Evolutionary conservation across 1,284 basidiomycete species (phyloP).

Genomic region (Marasmius sp.): DNA sequence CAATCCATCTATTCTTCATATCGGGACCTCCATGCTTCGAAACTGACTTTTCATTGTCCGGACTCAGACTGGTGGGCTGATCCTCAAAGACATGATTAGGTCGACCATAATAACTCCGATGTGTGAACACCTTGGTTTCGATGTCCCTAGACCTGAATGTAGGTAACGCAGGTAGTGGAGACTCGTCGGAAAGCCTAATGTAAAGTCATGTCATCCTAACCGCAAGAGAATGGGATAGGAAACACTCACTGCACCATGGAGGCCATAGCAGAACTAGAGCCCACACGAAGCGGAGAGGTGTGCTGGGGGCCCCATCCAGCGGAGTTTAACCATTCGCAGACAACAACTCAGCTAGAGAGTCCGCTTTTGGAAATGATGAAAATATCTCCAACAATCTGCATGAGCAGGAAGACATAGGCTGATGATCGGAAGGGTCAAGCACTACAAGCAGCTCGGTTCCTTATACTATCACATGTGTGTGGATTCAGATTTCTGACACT

Average conservation of each 20-base stretch:
- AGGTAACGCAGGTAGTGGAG: conserved; percentile 51
- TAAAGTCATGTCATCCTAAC: neutral
- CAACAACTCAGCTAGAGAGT: conserved; percentile 4
- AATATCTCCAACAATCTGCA: neutral
- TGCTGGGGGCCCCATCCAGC: neutral
- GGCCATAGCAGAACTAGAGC: neutral
- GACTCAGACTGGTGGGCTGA: conserved; percentile 61
- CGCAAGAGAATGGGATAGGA: neutral
- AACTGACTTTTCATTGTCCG: conserved; percentile 74
- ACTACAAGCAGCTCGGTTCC: neutral
- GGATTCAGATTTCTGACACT: neutral
- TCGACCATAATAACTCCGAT: conserved; percentile 65
- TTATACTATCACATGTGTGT: no score
- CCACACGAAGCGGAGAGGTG: neutral
- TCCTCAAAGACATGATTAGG: conserved; percentile 77
- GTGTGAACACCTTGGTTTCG: conserved; percentile 63
- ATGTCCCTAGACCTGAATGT: conserved; percentile 43
- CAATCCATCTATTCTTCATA: conserved; percentile 7
- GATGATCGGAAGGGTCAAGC: neutral
- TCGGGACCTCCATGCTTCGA: neutral
- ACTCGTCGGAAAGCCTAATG: neutral
- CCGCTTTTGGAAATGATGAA: conserved; percentile 3
- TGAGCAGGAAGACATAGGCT: neutral
- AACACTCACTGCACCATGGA: neutral
- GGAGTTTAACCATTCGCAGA: neutral